Percentiles rank a stretch among this genome's conserved stretches.
Conservation (phyloP, 768 basidiomycete species). For the Pleurotus cornucopiae region DNA sequence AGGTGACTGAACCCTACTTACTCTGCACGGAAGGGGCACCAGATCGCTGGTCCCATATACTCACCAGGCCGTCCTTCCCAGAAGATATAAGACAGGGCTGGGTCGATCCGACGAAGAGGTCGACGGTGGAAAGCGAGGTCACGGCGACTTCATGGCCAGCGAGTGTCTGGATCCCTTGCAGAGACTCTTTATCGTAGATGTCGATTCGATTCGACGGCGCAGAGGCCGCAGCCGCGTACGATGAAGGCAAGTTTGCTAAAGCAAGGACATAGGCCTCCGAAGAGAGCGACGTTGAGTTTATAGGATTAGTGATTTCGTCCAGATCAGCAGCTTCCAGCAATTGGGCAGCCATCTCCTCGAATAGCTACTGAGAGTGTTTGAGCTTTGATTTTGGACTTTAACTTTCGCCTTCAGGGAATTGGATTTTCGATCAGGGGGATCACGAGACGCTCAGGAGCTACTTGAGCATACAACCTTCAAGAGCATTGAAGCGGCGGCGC, state of each 20-base stretch:
- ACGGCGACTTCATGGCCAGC: conserved; percentile 56
- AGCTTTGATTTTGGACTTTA: too few species aligned
- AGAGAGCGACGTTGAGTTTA: conserved; percentile 28
- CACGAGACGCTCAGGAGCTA: too few species aligned
- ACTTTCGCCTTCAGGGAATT: too few species aligned
- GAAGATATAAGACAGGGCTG: conserved; percentile 54
- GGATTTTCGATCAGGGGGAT: too few species aligned
- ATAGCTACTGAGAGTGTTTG: too few species aligned
- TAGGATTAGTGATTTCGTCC: conserved; percentile 12
- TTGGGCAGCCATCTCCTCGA: not conserved
- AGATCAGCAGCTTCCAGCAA: not conserved
- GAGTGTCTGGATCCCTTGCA: conserved; percentile 43
- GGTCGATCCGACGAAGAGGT: conserved; percentile 34
- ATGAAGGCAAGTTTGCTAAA: conserved; percentile 40
- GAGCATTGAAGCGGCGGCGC: too few species aligned
- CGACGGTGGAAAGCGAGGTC: conserved; percentile 47
- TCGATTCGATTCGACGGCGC: conserved; percentile 64
- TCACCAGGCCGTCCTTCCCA: conserved; percentile 68
- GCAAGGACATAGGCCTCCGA: conserved; percentile 58
- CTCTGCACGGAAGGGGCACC: conserved; percentile 23
- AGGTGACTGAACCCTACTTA: conserved; percentile 15
- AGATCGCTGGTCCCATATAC: conserved; percentile 71
- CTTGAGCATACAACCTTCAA: too few species aligned
- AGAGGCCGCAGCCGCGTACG: conserved; percentile 60
- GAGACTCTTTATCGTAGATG: conserved; percentile 57